phyloP scores from a whole-genome alignment of 768 basidiomycete species.

The Boletus sp. region DNA sequence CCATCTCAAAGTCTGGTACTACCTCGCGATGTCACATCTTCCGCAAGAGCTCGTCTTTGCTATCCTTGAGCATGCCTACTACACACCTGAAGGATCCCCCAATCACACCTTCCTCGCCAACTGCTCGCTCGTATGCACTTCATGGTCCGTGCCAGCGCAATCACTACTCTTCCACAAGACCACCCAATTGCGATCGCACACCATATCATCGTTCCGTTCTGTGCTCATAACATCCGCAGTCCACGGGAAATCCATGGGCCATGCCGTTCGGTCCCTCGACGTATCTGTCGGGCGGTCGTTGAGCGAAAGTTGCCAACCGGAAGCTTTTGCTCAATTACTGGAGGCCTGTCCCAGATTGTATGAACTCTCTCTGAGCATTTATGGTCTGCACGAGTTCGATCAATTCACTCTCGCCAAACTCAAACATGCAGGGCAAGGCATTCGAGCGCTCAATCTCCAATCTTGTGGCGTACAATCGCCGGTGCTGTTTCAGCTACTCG shows the following conservation, averaged over 20 bases:
- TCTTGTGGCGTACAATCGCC: slow-evolving; percentile 42
- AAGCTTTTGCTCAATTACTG: slow-evolving; percentile 18
- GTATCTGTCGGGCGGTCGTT: slow-evolving; percentile 13
- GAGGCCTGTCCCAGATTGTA: slow-evolving; percentile 34
- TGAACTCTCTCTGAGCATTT: slow-evolving; percentile 30
- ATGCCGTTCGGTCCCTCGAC: slow-evolving; percentile 23
- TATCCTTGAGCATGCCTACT: slow-evolving; percentile 28
- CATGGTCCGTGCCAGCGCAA: slow-evolving; percentile 31
- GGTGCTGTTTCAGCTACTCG: slow-evolving; percentile 42
- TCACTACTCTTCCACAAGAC: slow-evolving; percentile 29
- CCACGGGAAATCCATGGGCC: slow-evolving; percentile 14
- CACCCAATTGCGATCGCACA: slow-evolving; percentile 1
- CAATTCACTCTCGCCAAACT: slow-evolving; percentile 26
- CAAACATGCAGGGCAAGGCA: slow-evolving; percentile 16
- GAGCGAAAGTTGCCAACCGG: slow-evolving; percentile 5
- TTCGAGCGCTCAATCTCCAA: slow-evolving; percentile 35
- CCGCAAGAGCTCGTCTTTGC: slow-evolving; percentile 24
- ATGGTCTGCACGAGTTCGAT: slow-evolving; percentile 31
- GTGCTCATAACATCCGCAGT: slow-evolving; percentile 16
- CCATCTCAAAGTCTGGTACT: too few species aligned
- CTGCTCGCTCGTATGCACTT: slow-evolving; percentile 27
- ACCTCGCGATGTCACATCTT: slow-evolving; percentile 15
- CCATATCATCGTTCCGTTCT: slow-evolving; percentile 14
- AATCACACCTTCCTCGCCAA: slow-evolving; percentile 20
- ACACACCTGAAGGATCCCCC: slow-evolving; percentile 15